A percentile compares a stretch with the other conserved stretches of the same genome.
phyloP scores from a whole-genome alignment of 345 rosid species.

The Reutealis trisperma region DNA sequence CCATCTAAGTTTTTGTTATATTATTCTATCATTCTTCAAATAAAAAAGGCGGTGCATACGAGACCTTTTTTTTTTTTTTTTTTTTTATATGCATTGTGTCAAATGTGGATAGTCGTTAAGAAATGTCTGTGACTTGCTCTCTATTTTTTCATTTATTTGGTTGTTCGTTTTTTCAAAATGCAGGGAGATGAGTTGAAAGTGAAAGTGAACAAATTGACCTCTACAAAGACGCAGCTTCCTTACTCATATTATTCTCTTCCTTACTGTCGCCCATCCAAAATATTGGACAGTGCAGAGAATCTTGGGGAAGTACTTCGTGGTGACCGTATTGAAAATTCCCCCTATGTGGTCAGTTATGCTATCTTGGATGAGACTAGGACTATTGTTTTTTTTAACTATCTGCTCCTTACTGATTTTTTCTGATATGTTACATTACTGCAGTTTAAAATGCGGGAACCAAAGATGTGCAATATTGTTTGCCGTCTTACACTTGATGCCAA shows the following conservation, averaged over 20 bases:
- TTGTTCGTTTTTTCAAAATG: constrained; percentile 7
- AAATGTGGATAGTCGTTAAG: background rate
- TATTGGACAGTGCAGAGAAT: constrained; percentile 90
- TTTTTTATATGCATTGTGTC: background rate
- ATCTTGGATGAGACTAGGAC: background rate
- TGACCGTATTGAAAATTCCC: constrained; percentile 91
- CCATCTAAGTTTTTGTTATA: too few relatives aligned
- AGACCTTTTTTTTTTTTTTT: background rate
- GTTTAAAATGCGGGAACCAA: constrained; percentile 91
- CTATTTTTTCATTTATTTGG: background rate
- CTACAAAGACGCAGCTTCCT: constrained; percentile 92
- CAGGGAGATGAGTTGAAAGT: constrained; percentile 80
- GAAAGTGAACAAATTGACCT: constrained; percentile 91
- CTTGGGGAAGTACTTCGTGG: constrained; percentile 99
- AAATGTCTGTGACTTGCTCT: background rate
- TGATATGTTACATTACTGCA: constrained; percentile 34
- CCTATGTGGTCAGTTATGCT: constrained; percentile 59
- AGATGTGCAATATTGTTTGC: constrained; percentile 74
- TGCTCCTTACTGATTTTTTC: constrained; percentile 22
- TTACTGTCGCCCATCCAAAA: constrained; percentile 64
- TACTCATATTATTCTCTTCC: constrained; percentile 83
- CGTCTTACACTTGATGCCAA: constrained; percentile 58
- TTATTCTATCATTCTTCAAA: background rate
- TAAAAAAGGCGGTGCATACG: background rate
- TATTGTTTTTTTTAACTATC: background rate